Base-by-base conservation (phyloP, 768 basidiomycete genomes). In the Termitomyces sp. region DNA sequence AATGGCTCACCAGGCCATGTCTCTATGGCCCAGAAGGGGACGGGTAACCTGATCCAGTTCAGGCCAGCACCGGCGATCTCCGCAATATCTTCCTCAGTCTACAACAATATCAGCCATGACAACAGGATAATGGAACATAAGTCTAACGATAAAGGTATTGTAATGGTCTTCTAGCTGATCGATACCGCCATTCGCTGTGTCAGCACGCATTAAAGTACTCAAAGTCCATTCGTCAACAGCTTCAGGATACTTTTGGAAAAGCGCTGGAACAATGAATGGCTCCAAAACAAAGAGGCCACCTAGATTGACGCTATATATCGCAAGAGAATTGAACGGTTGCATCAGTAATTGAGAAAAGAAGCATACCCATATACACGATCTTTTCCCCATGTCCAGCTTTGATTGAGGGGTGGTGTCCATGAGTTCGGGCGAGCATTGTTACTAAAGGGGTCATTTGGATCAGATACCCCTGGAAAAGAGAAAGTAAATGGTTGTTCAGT, bases 21-120 rank as follows among this genome's bases (percentile, higher is more conserved):
- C 56, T 89, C 86, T 61, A 94, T 82, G 3, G 88, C 88, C 93
- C 93, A 95, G 73, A 81, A 94, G 3, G 91, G 89, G 43, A 94
- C 81, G 1, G 91, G 89, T 19, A 94, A 66, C 11, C 91, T 80
- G 55, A 94, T 74, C 85, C 89, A 95, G 72, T 91, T 94, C 55
- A 96, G 72, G 12, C 94, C 94, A 19, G 91, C 93, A 14, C 83
- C 88, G 44, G 94, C 91, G 58, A 97, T 95, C 66, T 87, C 77
- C 37, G 93, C 93, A 59, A 95, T 85, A 72, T 96, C 94, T 72
- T 89, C 74, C 69, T 96, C 94, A 48, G 93, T 94, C 90, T 94
- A 59, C 41, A 43, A 47, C 47, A 51, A 8, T 35, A 37, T 55
- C 35, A 59, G 40, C 12, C 53, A 41, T 14, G 41, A 46, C 39